Percentiles rank a stretch among this genome's conserved stretches.
phyloP scores from a whole-genome alignment of 176 grass and related monocot species.

The Aegilops longissima region DNA sequence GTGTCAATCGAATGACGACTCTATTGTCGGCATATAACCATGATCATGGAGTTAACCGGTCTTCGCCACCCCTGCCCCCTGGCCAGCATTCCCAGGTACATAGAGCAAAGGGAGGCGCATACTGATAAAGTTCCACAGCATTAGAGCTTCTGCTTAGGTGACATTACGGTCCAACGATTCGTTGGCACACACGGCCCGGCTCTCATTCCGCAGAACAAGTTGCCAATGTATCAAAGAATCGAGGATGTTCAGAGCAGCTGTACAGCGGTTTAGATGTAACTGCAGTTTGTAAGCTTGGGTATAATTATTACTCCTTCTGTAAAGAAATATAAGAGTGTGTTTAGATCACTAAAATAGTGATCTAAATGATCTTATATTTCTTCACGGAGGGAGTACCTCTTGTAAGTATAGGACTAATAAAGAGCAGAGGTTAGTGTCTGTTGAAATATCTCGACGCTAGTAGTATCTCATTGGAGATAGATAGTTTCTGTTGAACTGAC shows the following conservation, averaged over 20 bases:
- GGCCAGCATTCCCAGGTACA: slow-evolving; percentile 13
- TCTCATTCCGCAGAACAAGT: neutral
- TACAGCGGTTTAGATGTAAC: slow-evolving; percentile 1
- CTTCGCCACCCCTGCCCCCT: neutral
- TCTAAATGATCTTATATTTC: too few relatives aligned
- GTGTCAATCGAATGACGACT: slow-evolving; percentile 44
- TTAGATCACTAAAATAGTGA: too few relatives aligned
- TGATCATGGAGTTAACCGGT: neutral
- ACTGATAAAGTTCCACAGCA: neutral
- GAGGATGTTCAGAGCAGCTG: neutral
- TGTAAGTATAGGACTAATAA: neutral
- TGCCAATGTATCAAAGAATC: neutral
- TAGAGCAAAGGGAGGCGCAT: neutral
- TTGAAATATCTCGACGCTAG: neutral
- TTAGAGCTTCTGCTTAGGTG: neutral
- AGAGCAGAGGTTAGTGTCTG: neutral
- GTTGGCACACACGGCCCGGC: neutral
- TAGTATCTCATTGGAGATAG: neutral
- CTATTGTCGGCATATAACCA: slow-evolving; percentile 20
- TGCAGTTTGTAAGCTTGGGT: neutral
- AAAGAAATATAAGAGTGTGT: too few relatives aligned
- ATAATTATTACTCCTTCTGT: neutral
- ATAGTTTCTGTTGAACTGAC: neutral
- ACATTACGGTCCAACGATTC: neutral
- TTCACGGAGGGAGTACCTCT: neutral